phyloP scores from a whole-genome alignment of 208 protist species.

The Leishmania major region DNA sequence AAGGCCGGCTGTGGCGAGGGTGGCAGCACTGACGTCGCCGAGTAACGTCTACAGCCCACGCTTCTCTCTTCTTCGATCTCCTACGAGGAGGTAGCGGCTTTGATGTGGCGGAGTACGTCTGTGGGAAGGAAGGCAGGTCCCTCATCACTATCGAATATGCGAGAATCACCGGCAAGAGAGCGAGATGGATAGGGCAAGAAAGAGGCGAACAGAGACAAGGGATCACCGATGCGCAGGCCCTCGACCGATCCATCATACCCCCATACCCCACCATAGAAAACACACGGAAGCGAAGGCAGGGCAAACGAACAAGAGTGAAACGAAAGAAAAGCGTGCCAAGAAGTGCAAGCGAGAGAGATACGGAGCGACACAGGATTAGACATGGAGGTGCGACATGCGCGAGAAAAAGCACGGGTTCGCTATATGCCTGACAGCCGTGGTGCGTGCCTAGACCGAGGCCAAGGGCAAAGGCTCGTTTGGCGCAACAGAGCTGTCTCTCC shows the following conservation, averaged over 20 bases:
- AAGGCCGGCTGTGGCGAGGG: not conserved
- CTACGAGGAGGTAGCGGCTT: not conserved
- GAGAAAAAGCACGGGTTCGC: not conserved
- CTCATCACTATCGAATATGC: not conserved
- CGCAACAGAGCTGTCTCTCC: not conserved
- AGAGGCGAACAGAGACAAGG: not conserved
- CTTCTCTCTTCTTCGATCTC: not conserved
- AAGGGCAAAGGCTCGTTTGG: not conserved
- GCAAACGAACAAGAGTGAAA: not conserved
- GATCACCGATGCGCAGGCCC: not conserved
- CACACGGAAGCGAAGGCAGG: not conserved
- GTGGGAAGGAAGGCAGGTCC: not conserved
- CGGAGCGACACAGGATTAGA: not conserved
- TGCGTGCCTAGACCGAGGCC: too few relatives aligned
- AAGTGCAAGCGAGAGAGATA: not conserved
- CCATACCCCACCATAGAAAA: not conserved
- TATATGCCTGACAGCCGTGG: not conserved
- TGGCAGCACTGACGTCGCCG: not conserved
- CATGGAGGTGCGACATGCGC: not conserved
- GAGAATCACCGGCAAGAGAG: not conserved
- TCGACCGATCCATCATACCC: not conserved
- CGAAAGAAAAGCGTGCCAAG: not conserved
- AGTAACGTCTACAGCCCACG: not conserved
- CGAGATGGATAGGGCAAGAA: not conserved
- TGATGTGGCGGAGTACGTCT: not conserved